phyloP scores from a whole-genome alignment of 306 rosid species.

The Biancaea sappan region DNA sequence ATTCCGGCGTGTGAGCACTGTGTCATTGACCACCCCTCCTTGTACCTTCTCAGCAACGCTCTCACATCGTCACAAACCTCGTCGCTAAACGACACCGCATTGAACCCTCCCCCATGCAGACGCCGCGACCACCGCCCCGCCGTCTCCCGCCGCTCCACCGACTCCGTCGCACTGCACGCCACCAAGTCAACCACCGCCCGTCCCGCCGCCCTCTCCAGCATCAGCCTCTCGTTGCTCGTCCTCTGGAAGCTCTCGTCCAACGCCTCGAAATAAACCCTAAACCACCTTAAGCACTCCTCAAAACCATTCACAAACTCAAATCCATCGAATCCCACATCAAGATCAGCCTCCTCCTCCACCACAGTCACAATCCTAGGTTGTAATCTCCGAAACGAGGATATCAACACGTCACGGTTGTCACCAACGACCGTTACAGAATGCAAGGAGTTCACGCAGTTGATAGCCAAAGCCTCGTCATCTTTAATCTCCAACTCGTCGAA shows the following conservation, averaged over 20 bases:
- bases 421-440: conserved; percentile 56
- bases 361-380: conserved; percentile 74
- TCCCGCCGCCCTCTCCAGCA: conserved; percentile 81
- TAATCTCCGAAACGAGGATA: conserved; percentile 51
- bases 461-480: conserved; percentile 78
- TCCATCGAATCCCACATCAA: conserved; percentile 73
- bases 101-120: conserved; percentile 66
- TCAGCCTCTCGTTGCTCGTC: conserved; percentile 75
- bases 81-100: conserved; percentile 67
- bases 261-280: conserved; percentile 91
- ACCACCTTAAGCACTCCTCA: conserved; percentile 87
- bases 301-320: conserved; percentile 72
- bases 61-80: conserved; percentile 89
- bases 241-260: conserved; percentile 75
- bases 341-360: conserved; percentile 92
- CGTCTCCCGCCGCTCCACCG: conserved; percentile 72
- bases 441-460: conserved; percentile 70
- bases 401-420: conserved; percentile 56
- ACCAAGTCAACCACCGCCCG: conserved; percentile 80
- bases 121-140: conserved; percentile 75
- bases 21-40: conserved; percentile 89
- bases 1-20: conserved; percentile 75
- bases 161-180: conserved; percentile 57
- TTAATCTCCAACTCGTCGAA: conserved; percentile 48
- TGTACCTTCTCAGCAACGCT: conserved; percentile 83